phyloP scores from a whole-genome alignment of 176 grass and related monocot genomes.

The Poa pratensis region DNA sequence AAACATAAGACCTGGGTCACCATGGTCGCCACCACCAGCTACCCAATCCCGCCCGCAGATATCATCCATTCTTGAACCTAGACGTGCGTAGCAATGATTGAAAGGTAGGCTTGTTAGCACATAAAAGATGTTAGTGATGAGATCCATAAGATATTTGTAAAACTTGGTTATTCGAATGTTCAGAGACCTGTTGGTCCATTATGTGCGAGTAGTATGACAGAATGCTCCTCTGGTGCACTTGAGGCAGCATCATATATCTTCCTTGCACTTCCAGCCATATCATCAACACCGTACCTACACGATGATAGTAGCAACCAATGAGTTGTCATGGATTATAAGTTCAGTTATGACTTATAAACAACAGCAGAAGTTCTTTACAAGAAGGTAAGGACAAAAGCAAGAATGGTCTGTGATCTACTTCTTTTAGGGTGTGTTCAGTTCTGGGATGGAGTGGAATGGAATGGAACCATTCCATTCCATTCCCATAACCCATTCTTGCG shows the following conservation, averaged over 20 bases:
- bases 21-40: conserved; percentile 73
- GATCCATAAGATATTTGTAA: background rate
- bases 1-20: conserved; percentile 77
- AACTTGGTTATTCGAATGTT: background rate
- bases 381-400: background rate
- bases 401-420: background rate
- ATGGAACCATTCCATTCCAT: too few relatives aligned
- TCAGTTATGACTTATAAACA: background rate
- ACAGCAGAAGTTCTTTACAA: conserved; percentile 1
- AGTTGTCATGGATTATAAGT: background rate
- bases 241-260: conserved; percentile 81
- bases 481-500: too few relatives aligned
- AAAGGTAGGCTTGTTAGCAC: background rate
- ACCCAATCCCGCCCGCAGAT: conserved; percentile 92
- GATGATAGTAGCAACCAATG: conserved; percentile 7
- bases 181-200: conserved; percentile 93
- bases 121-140: background rate
- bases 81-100: conserved; percentile 50
- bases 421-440: too few relatives aligned
- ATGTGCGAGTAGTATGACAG: conserved; percentile 84
- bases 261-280: conserved; percentile 87
- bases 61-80: conserved; percentile 80
- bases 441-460: too few relatives aligned
- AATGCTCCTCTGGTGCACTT: conserved; percentile 61
- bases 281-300: conserved; percentile 76